Base-by-base conservation (phyloP, 768 basidiomycete species). In the Suillus bovinus region DNA sequence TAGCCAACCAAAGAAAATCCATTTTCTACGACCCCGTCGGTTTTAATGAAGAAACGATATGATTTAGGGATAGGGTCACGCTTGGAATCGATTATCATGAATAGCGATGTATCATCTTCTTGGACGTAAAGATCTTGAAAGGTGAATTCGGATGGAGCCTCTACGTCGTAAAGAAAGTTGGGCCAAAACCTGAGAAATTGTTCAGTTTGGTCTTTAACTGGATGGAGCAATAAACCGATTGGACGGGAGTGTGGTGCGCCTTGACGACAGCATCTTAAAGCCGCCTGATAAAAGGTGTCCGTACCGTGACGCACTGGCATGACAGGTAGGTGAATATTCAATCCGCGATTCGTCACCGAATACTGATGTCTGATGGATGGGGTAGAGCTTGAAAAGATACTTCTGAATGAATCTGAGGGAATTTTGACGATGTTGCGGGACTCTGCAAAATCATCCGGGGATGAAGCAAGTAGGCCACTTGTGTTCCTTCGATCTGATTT, bases 391-490 rank as follows among this genome's bases (percentile, higher is more conserved):
- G 44, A 6, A 31, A 31, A 54, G 11, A 54, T 14, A 9, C 3
- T 20, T 54, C 6, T n/a, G n/a, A 54, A 54, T 20, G 9, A 20
- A 36, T 31, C 27, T 20, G 52, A 13, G 9, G 52, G 22, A 54
- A 54, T 54, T 20, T 9, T 54, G 7, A 20, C 36, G 52, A 54
- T 13, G 27, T 31, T 22, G 53, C 6, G 9, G 29, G 29, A 54
- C 31, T 5, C 13, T 1, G 36, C n/a, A 22, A 54, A 54, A 36
- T 54, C 27, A 36, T 36, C 20, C 11, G 72, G 71, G 42, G 71
- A 72, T 4, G 44, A 41, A 7, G 71, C 66, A 10, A 74, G 65
- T 7, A 74, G 58, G 5, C 72, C 73, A 0, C 69, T 74, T 1
- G 47, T 62, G 22, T 29, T 6, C 59, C 61, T 31, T 16, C 17